Evolutionary conservation across 805 yeast species (phyloP).

Genomic region (Monosporozyma aerobia): DNA sequence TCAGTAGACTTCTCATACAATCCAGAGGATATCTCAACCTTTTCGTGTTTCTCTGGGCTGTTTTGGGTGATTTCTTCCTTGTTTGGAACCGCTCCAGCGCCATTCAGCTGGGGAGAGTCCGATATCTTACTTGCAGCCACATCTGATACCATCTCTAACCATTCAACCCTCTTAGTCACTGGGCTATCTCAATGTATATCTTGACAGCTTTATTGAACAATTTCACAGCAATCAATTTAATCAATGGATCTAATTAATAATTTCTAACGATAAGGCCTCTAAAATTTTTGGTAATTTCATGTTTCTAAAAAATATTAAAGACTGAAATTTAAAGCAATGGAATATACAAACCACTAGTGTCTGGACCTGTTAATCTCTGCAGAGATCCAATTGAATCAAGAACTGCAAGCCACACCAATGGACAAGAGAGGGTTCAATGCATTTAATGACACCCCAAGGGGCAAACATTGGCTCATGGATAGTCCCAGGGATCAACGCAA

Average conservation of each 20-base stretch:
- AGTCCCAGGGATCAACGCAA: neutral
- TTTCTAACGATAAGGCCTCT: neutral
- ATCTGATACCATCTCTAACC: neutral
- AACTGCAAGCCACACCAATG: neutral
- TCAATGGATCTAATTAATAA: neutral
- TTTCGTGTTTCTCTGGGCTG: neutral
- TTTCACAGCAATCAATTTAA: neutral
- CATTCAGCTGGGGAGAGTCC: neutral
- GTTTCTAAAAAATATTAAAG: neutral
- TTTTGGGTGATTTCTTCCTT: neutral
- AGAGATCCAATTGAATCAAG: neutral
- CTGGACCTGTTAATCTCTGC: neutral
- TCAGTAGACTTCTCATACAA: neutral
- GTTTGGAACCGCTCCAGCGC: neutral
- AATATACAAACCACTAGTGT: neutral
- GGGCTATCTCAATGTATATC: neutral
- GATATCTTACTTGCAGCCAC: neutral
- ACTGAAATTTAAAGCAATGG: neutral
- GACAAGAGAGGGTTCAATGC: constrained; percentile 11
- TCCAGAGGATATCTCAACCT: neutral
- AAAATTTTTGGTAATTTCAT: neutral
- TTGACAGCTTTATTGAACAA: neutral
- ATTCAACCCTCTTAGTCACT: neutral
- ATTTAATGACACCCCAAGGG: constrained; percentile 23
- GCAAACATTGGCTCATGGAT: constrained; percentile 22